phyloP scores from a whole-genome alignment of 306 rosid species.

The Abrus precatorius region DNA sequence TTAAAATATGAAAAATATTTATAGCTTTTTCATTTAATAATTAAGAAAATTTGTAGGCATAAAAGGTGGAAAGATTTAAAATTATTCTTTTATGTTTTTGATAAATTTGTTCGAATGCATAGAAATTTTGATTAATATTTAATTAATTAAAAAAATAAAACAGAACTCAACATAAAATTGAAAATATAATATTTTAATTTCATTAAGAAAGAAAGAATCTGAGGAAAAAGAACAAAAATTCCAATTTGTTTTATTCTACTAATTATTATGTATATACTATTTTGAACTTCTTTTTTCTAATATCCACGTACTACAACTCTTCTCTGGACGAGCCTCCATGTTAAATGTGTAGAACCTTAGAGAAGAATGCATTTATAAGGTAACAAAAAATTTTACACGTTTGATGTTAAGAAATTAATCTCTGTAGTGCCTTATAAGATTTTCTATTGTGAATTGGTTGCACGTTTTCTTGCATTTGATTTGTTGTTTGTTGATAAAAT shows the following conservation, averaged over 20 bases:
- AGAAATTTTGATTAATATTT: background rate
- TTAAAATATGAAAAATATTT: too few species aligned
- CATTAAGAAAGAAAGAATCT: background rate
- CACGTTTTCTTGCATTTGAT: conserved; percentile 8
- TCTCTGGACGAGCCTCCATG: background rate
- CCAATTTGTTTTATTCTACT: background rate
- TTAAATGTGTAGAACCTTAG: background rate
- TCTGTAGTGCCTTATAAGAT: background rate
- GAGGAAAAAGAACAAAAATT: background rate
- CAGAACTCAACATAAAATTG: background rate
- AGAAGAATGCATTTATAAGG: background rate
- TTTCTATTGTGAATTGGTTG: conserved; percentile 30
- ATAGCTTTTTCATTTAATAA: too few species aligned
- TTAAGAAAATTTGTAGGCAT: too few species aligned
- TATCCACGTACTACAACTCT: background rate
- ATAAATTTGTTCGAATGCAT: background rate
- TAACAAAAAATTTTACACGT: background rate
- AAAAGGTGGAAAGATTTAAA: too few species aligned
- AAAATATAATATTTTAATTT: too few species aligned
- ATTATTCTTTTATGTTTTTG: too few species aligned
- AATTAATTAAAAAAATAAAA: background rate
- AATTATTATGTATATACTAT: background rate
- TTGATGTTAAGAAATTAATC: background rate
- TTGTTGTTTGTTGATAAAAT: conserved; percentile 20
- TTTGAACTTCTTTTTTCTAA: too few species aligned